Evolutionary conservation across 345 rosid genomes (phyloP), one percentile per base, ranked within the genome.

Genomic region (Hirschfeldia incana): DNA sequence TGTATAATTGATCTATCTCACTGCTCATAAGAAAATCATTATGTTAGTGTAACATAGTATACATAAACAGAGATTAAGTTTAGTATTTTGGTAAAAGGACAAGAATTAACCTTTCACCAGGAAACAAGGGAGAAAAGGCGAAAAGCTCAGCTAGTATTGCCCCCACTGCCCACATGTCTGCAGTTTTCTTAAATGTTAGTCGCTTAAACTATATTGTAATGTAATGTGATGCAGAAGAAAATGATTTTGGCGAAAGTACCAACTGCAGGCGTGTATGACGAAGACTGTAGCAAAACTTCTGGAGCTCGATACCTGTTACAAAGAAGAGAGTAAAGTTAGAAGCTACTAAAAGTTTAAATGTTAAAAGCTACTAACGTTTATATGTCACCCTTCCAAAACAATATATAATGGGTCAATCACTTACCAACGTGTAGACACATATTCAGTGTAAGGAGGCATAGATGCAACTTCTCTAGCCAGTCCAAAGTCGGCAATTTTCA

Each of bases 81-180:
- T 17, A 17, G 28, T 17, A 27, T 51, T 51, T 21, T 33, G 21
- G 62, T 63, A 8, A 70, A 8, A 59, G 39, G 30, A 11, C 0
- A 77, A 44, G 66, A 29, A 74, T 76, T 84, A 78, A 92, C 98
- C 98, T 92, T 85, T 94, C 98, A 32, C 97, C 98, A 44, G 97
- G 98, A 69, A 94, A 94, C 82, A 94, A 88, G 9, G 98, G 98
- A 62, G 93, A 84, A 59, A 77, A 78, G 21, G 94, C 89, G 86
- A 91, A 91, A 81, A 94, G 93, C 89, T 94, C 98, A 78, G 97
- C 97, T 62, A 94, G 65, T 83, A 94, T 86, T 49, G 98, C 92
- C 42, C 98, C 98, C 79, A 94, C 93, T 30, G 98, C 98, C 98
- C 98, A 94, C 98, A 94, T 91, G 51, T 94, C 98, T 94, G 90